Percentiles rank a stretch among this genome's conserved stretches.
Evolutionary conservation across 768 basidiomycete genomes (phyloP).

Genomic region (Macrolepiota albuminosa): DNA sequence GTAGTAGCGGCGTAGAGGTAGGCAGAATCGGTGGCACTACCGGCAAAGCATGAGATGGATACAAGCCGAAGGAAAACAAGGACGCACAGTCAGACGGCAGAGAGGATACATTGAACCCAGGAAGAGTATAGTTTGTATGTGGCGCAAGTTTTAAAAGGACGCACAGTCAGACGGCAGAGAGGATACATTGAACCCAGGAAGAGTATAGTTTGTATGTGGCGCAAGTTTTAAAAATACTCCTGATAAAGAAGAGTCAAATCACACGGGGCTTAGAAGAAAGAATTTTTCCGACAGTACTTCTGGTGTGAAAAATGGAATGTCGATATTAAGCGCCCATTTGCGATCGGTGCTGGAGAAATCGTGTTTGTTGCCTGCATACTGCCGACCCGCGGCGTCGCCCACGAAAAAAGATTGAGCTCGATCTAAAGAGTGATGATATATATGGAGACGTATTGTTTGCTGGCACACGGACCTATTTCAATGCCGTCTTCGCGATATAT

Average conservation of each 20-base stretch:
- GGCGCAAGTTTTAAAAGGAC: constrained; percentile 39
- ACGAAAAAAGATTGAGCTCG: constrained; percentile 67
- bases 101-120: constrained; percentile 63
- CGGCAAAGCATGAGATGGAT: constrained; percentile 3
- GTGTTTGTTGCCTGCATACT: constrained; percentile 31
- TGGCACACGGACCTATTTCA: constrained; percentile 51
- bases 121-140: constrained; percentile 42
- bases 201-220: constrained; percentile 35
- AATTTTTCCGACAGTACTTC: constrained; percentile 47
- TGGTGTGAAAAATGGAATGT: constrained; percentile 73
- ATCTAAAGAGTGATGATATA: constrained; percentile 39
- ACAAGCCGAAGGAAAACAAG: not conserved
- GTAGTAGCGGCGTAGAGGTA: constrained; percentile 45
- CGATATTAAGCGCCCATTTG: constrained; percentile 80
- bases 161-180: constrained; percentile 31
- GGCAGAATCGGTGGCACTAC: constrained; percentile 49
- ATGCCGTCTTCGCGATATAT: constrained; percentile 55
- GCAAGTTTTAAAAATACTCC: constrained; percentile 74
- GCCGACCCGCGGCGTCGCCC: constrained; percentile 86
- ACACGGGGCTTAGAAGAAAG: not conserved
- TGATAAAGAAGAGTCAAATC: constrained; percentile 21
- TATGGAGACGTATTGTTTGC: not conserved
- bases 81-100: constrained; percentile 30
- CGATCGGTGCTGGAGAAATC: constrained; percentile 84
- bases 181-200: constrained; percentile 69